Conservation (phyloP, 1,284 basidiomycete species). For the Ganoderma meredithae region DNA sequence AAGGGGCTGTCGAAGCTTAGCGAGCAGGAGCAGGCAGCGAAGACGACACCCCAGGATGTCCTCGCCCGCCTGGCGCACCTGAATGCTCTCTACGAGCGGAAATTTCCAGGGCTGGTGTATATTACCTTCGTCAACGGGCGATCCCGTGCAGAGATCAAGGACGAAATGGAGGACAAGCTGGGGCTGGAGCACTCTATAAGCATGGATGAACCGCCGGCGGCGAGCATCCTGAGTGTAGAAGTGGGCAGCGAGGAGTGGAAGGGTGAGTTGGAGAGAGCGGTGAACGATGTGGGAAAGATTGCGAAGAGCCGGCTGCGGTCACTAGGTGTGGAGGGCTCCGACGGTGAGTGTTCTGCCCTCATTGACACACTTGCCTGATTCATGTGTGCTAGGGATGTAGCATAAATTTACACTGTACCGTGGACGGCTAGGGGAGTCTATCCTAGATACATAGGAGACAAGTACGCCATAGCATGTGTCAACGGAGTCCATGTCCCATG, state of each 20-base stretch:
- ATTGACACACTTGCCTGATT: background rate
- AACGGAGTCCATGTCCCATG: constrained; percentile 3
- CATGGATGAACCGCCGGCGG: constrained; percentile 48
- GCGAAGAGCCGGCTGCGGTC: constrained; percentile 69
- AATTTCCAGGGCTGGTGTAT: constrained; percentile 80
- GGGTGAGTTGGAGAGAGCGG: constrained; percentile 71
- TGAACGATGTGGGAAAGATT: constrained; percentile 79
- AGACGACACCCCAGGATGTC: constrained; percentile 69
- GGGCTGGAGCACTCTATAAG: constrained; percentile 57
- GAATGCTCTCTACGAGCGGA: constrained; percentile 79
- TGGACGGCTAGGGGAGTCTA: background rate
- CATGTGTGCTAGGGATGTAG: background rate
- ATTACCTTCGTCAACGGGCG: constrained; percentile 94
- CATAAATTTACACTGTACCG: background rate
- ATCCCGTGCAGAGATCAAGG: constrained; percentile 71
- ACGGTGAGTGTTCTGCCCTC: constrained; percentile 21
- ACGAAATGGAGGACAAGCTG: constrained; percentile 80
- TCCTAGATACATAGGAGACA: constrained; percentile 3
- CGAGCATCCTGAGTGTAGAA: constrained; percentile 50
- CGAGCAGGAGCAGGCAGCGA: constrained; percentile 77
- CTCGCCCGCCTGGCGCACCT: constrained; percentile 69
- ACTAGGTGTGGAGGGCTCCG: constrained; percentile 44
- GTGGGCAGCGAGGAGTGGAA: constrained; percentile 46
- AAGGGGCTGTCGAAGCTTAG: constrained; percentile 77
- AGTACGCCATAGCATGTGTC: constrained; percentile 7